Evolutionary conservation across 2,329 filamentous ascomycete genomes (phyloP).

Genomic region (Tricladium varicosporioides): DNA sequence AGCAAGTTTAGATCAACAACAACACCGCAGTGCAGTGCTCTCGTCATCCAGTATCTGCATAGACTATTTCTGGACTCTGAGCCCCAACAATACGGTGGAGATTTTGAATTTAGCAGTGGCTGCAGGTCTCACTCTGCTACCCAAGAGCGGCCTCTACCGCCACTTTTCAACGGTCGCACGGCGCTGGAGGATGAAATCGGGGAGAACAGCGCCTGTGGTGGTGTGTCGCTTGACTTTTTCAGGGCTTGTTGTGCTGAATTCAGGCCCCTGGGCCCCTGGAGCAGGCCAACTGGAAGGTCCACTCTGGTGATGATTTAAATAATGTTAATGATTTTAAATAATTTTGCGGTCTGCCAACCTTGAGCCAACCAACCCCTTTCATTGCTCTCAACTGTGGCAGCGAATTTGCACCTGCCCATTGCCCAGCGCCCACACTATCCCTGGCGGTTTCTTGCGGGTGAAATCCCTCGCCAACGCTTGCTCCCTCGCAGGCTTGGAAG

Average conservation of each 20-base stretch:
- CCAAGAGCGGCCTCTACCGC: neutral
- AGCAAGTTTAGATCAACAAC: no score
- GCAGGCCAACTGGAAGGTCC: no score
- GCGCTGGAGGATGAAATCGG: neutral
- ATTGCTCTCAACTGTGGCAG: no score
- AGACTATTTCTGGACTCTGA: neutral
- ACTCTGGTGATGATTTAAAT: no score
- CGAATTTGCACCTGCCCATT: neutral
- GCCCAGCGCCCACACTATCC: neutral
- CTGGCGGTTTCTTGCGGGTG: neutral
- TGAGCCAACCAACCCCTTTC: no score
- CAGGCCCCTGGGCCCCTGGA: no score
- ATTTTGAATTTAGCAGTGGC: neutral
- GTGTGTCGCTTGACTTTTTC: no score
- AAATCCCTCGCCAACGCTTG: neutral
- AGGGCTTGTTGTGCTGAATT: no score
- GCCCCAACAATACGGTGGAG: neutral
- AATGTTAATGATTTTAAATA: no score
- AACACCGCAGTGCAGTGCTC: neutral
- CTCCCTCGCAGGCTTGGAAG: no score
- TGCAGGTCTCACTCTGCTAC: neutral
- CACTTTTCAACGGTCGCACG: neutral
- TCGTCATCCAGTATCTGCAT: neutral
- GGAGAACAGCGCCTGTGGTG: no score
- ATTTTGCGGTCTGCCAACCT: no score